Evolutionary conservation across 2,329 filamentous ascomycete genomes (phyloP), one percentile per base, ranked within the genome.

Genomic region (Diaporthe capsici): DNA sequence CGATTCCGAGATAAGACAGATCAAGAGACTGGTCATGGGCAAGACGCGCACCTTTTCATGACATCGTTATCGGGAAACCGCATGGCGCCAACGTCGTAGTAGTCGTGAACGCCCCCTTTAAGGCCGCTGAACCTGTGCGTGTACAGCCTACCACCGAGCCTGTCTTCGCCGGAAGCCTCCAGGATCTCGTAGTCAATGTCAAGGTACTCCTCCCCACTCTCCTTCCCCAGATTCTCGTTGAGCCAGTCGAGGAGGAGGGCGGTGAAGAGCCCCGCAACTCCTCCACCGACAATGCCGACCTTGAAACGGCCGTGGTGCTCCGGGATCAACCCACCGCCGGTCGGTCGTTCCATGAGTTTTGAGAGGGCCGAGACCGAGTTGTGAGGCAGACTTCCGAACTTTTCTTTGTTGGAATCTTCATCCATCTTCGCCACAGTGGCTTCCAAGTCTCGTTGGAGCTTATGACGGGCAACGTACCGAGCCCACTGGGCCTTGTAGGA

Each of bases 181-280:
- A 61, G 20, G 58, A 61, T 61, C 8, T 61, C 58, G 20, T 61
- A 61, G 34, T 61, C 58, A 25, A 61, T 61, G 2, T 61, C 20
- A n/a, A 61, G 58, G 22, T 61, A 3, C 13, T 9, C 58, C 31
- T 55, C 53, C 15, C 53, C 53, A 9, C 0, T 20, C 15, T 57
- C 3, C 53, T 57, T 4, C 20, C 25, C 25, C 3, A 61, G 34
- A 0, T 61, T 1, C 10, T 61, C 4, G 58, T 61, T 61, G 58
- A 61, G 34, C 58, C 58, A 61, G 58, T 61, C 58, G 10, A 61
- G 58, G 4, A 61, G 22, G 34, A 61, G 58, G 58, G 34, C 58
- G 3, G 58, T 61, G 22, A 42, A 61, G 2, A 61, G 39, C 58
- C 58, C 58, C 10, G 58, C 58, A 10, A 42, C 58, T 37, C 58